Conservation (phyloP, 768 basidiomycete genomes). For the Chlorophyllum brunneum region DNA sequence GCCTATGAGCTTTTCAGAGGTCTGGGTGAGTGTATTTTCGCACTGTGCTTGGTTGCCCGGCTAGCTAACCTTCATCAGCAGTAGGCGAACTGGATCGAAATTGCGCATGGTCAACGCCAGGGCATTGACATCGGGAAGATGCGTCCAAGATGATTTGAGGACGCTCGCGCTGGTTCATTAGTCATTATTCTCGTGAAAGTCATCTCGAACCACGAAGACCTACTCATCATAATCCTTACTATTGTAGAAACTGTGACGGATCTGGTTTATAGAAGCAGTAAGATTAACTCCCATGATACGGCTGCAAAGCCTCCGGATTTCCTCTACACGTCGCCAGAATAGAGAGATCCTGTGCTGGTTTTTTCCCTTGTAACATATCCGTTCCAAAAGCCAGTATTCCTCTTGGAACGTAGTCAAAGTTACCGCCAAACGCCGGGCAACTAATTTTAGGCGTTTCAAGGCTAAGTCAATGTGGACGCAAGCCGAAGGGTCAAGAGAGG, state of each 20-base stretch:
- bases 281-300: constrained; percentile 31
- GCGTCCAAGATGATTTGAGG: constrained; percentile 62
- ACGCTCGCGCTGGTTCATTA: constrained; percentile 39
- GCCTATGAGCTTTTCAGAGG: constrained; percentile 23
- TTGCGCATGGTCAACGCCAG: constrained; percentile 28
- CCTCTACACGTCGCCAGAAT: constrained; percentile 66
- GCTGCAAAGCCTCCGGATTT: constrained; percentile 52
- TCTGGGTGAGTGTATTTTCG: constrained; percentile 16
- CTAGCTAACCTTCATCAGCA: not conserved
- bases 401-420: constrained; percentile 37
- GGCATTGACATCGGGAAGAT: constrained; percentile 40
- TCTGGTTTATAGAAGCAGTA: constrained; percentile 25
- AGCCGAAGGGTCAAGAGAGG: constrained; percentile 23
- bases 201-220: constrained; percentile 10
- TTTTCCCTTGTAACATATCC: constrained; percentile 75
- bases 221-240: constrained; percentile 33
- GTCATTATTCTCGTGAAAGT: not conserved
- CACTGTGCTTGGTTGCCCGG: no score
- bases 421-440: constrained; percentile 48
- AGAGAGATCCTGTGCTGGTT: constrained; percentile 71
- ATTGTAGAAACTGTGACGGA: constrained; percentile 53
- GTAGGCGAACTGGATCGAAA: constrained; percentile 19
- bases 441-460: constrained; percentile 57
- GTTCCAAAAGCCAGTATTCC: constrained; percentile 58
- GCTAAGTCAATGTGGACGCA: constrained; percentile 47